Evolutionary conservation across 139 green algal species (phyloP).

Genomic region (Gonium pectorale): DNA sequence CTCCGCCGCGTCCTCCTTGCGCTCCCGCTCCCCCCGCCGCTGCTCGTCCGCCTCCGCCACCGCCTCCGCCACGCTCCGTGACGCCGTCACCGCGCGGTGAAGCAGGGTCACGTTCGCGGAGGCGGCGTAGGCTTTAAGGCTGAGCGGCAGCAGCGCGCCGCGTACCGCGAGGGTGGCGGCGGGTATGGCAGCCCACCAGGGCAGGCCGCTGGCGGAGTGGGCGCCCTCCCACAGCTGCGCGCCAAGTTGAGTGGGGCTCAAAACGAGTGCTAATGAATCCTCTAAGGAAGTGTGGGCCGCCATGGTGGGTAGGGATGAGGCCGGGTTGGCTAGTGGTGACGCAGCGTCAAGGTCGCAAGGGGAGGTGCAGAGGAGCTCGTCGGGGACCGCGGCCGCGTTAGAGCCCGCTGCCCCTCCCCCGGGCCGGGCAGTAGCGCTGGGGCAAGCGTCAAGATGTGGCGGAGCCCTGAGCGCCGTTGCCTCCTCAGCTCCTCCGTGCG

Average conservation of each 20-base stretch:
- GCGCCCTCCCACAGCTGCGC: constrained; percentile 52
- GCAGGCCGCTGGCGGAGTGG: constrained; percentile 37
- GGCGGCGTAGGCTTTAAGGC: constrained; percentile 52
- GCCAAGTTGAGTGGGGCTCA: constrained; percentile 55
- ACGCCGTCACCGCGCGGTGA: constrained; percentile 12
- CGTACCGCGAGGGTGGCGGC: constrained; percentile 29
- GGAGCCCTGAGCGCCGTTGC: too few relatives aligned
- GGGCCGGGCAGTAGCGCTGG: too few relatives aligned
- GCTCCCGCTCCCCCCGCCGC: background rate
- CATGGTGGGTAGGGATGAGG: too few relatives aligned
- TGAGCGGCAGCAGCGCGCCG: constrained; percentile 44
- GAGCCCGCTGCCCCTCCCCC: too few relatives aligned
- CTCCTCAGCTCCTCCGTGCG: too few relatives aligned
- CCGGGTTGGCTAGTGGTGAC: too few relatives aligned
- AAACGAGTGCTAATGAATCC: constrained; percentile 31
- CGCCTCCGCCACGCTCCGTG: background rate
- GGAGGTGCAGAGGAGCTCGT: too few relatives aligned
- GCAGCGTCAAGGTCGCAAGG: too few relatives aligned
- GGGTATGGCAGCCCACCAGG: constrained; percentile 58
- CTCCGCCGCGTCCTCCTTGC: background rate
- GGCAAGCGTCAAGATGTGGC: too few relatives aligned
- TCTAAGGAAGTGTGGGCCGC: constrained; percentile 1
- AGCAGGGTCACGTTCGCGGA: constrained; percentile 52
- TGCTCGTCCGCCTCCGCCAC: constrained; percentile 4
- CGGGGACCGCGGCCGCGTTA: too few relatives aligned